Evolutionary conservation across 176 grass and related monocot genomes (phyloP), one percentile per base, ranked within the genome.

Genomic region (Microstegium vimineum): DNA sequence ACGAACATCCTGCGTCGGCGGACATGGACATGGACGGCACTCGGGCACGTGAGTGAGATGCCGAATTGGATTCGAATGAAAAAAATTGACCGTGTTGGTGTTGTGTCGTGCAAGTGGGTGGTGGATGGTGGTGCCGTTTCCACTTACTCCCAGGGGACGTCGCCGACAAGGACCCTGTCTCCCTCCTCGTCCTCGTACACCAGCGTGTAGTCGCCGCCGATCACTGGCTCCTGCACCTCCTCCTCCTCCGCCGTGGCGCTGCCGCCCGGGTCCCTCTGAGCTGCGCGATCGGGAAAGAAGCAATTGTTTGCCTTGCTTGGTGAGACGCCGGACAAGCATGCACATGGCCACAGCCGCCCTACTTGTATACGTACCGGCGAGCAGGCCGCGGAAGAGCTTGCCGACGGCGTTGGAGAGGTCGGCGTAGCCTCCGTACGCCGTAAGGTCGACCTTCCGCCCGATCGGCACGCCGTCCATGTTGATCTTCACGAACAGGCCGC

Each of bases 401-500:
- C 92, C 95, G 42, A 98, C 88, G 42, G 82, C 78, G 46, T 63
- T 73, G 66, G 90, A 89, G 83, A 98, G 95, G 66, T 91, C 90
- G 18, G 79, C 81, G 57, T 98, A 98, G 72, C 88, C 84, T 51
- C 86, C 84, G 62, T 91, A 78, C 42, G 89, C 88, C 49, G 60
- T 75, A 28, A 98, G 84, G 71, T 98, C 88, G 28, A 94, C 86
- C 84, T 98, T 98, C 26, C 95, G 69, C 17, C 95, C 95, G 71
- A 98, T 98, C 3, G 95, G 95, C 34, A 98, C 78, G 33, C 95
- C 95, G 60, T 98, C 95, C 92, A 98, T 98, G 84, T 98, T 98
- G 60, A 98, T 91, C 85, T 98, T 98, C 20, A 98, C 90, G 90
- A 98, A 92, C 7, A 89, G 41, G 70, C 86, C 77, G 71, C 8